A percentile compares a stretch with the other conserved stretches of the same genome.
Conservation (phyloP, 148 eudicot species). For the Silene conica region DNA sequence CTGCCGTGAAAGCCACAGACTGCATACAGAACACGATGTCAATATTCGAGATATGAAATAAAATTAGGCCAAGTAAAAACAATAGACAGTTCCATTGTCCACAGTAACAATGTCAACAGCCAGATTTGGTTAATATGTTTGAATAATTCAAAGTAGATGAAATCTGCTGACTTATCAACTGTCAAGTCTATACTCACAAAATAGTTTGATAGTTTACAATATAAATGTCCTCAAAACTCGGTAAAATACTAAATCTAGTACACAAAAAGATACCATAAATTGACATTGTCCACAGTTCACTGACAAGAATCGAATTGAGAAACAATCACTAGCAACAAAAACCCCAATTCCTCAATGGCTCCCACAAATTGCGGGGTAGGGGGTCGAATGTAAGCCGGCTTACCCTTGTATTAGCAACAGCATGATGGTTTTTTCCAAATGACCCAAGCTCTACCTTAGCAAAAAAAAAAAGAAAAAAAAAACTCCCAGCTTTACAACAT, state of each 20-base stretch:
- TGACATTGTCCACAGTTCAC: neutral
- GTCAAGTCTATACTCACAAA: neutral
- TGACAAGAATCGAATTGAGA: neutral
- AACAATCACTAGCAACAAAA: neutral
- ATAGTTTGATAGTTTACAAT: neutral
- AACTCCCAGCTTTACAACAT: too few relatives aligned
- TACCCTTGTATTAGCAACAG: too few relatives aligned
- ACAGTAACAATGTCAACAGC: too few relatives aligned
- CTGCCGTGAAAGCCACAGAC: conserved; percentile 57
- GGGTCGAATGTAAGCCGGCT: too few relatives aligned
- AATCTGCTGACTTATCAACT: neutral
- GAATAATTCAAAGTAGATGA: too few relatives aligned
- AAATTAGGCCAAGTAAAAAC: too few relatives aligned
- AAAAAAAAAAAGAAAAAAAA: too few relatives aligned
- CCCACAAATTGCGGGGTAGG: too few relatives aligned
- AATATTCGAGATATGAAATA: neutral
- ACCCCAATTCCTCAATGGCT: neutral
- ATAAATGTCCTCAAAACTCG: neutral
- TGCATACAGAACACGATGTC: conserved; percentile 26
- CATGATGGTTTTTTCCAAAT: too few relatives aligned
- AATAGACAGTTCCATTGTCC: neutral
- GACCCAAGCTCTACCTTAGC: too few relatives aligned
- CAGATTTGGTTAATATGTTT: too few relatives aligned
- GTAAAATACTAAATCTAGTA: neutral
- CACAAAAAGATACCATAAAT: neutral